Percentiles rank a stretch among this genome's conserved stretches.
These are phyloP conservation scores for Endogone sp. DNA, from an alignment of 192 early-diverging fungal genomes.

Conservation along the genomic window DNA sequence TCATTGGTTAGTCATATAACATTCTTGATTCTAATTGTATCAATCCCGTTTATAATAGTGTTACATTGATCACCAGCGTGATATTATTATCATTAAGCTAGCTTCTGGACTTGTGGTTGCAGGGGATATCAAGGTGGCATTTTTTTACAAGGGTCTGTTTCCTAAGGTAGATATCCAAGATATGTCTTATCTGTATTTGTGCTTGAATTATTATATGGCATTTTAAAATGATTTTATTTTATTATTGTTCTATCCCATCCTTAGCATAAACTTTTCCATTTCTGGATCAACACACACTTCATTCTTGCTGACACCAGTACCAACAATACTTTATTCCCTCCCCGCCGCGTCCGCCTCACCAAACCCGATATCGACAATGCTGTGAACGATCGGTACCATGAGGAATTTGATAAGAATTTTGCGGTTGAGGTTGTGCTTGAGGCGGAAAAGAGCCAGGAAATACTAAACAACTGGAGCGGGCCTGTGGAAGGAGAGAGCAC, in stretches of 20 bases:
- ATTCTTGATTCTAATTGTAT: background rate
- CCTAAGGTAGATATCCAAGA: background rate
- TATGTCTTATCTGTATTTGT: background rate
- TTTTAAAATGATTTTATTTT: background rate
- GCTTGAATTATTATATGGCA: background rate
- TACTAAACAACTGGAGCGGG: background rate
- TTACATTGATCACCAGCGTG: background rate
- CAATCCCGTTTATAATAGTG: background rate
- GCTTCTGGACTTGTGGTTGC: background rate
- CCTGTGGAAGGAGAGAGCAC: background rate
- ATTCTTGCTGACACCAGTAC: constrained; percentile 8
- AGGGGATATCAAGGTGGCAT: background rate
- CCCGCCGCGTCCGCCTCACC: constrained; percentile 7
- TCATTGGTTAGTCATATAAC: background rate
- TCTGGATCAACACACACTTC: constrained; percentile 46
- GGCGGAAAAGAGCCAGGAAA: background rate
- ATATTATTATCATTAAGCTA: background rate
- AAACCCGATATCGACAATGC: constrained; percentile 39
- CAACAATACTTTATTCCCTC: background rate
- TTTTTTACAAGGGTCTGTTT: background rate
- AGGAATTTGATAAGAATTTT: constrained; percentile 30
- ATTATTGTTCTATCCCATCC: background rate
- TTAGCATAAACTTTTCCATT: constrained; percentile 32
- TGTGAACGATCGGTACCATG: constrained; percentile 27
- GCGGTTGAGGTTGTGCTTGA: constrained; percentile 6